A percentile compares a stretch with the other conserved stretches of the same genome.
Evolutionary conservation across 306 rosid species (phyloP).

Genomic region (Sesbania bispinosa): DNA sequence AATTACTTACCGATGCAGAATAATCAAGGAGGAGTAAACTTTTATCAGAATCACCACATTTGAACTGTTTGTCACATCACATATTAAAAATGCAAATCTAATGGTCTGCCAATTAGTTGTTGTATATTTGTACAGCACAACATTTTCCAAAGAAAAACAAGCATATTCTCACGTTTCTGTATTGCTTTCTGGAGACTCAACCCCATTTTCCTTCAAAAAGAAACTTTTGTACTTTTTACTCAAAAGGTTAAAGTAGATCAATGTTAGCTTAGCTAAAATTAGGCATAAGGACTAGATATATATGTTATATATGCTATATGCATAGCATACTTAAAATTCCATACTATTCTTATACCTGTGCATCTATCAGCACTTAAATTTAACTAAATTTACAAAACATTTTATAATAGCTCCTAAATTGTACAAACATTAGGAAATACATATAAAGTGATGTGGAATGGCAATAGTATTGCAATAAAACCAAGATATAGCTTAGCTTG

Average conservation of each 20-base stretch:
- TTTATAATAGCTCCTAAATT: no score
- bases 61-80: no score
- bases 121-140: neutral
- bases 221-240: neutral
- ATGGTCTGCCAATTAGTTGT: no score
- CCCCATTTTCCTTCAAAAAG: conserved; percentile 1
- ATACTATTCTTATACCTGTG: neutral
- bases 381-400: neutral
- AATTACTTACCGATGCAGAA: no score
- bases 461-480: neutral
- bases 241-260: neutral
- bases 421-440: no score
- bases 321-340: neutral
- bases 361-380: no score
- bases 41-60: no score
- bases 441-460: neutral
- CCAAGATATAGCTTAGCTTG: neutral
- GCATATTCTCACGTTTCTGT: neutral
- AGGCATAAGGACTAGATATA: neutral
- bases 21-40: no score
- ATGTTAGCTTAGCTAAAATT: neutral
- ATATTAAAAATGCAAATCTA: no score
- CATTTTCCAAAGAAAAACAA: conserved; percentile 9
- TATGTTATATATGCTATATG: neutral
- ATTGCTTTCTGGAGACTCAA: conserved; percentile 3